Percentiles rank a stretch among this genome's conserved stretches.
Evolutionary conservation across 2,329 filamentous ascomycete species (phyloP).

Genomic region (Pleomassaria siparia): DNA sequence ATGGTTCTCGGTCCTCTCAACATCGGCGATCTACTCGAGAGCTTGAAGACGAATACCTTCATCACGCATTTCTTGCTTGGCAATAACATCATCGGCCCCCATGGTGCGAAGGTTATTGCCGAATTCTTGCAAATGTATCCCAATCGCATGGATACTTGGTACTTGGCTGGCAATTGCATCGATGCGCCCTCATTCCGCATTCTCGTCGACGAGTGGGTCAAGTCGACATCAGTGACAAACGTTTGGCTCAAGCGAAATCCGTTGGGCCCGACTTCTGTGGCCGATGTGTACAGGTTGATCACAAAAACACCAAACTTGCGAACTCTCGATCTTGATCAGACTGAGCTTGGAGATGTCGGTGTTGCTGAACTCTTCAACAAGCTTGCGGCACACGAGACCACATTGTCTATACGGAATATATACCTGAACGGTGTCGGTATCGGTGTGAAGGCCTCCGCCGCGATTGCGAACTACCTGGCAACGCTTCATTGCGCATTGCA

Average conservation of each 20-base stretch:
- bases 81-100: slow-evolving; percentile 57
- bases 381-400: slow-evolving; percentile 36
- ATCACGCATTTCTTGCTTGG: slow-evolving; percentile 57
- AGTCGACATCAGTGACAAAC: slow-evolving; percentile 50
- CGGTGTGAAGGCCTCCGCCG: slow-evolving; percentile 19
- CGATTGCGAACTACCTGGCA: slow-evolving; percentile 29
- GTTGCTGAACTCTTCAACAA: slow-evolving; percentile 48
- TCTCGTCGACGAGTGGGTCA: slow-evolving; percentile 50
- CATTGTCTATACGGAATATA: slow-evolving; percentile 28
- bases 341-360: slow-evolving; percentile 53
- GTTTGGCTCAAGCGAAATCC: slow-evolving; percentile 60
- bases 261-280: slow-evolving; percentile 44
- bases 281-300: slow-evolving; percentile 50
- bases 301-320: slow-evolving; percentile 47
- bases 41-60: slow-evolving; percentile 50
- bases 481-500: slow-evolving; percentile 27
- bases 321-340: slow-evolving; percentile 58
- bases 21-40: slow-evolving; percentile 54
- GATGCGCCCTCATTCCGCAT: slow-evolving; percentile 45
- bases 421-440: slow-evolving; percentile 40
- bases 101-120: slow-evolving; percentile 47
- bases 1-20: slow-evolving; percentile 57
- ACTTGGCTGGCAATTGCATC: slow-evolving; percentile 58
- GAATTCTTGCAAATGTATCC: slow-evolving; percentile 51
- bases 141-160: slow-evolving; percentile 57